These are phyloP conservation scores for Fusarium sp. DNA, from an alignment of 2,329 filamentous ascomycete genomes.

Conservation along the genomic window DNA sequence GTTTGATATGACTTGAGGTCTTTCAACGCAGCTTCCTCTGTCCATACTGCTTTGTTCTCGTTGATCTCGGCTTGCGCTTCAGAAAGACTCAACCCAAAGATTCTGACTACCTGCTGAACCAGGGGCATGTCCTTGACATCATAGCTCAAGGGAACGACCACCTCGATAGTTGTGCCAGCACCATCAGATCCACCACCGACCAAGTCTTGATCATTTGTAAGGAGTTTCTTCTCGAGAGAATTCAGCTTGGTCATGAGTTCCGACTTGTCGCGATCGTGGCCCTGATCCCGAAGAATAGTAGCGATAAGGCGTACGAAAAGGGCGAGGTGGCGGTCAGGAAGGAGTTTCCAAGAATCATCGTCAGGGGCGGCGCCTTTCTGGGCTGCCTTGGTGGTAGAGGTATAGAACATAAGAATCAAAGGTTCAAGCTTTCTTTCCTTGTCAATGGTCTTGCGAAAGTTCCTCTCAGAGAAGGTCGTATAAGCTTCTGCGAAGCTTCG, in stretches of 20 bases:
- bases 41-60: slow-evolving; percentile 83
- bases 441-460: slow-evolving; percentile 90
- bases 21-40: slow-evolving; percentile 86
- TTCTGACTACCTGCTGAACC: slow-evolving; percentile 85
- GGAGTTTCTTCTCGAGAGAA: slow-evolving; percentile 89
- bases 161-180: slow-evolving; percentile 72
- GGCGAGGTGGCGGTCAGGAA: slow-evolving; percentile 94
- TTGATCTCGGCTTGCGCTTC: slow-evolving; percentile 91
- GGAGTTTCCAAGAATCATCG: slow-evolving; percentile 89
- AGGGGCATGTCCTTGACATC: slow-evolving; percentile 97
- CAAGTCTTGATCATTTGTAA: slow-evolving; percentile 93
- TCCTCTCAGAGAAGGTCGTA: slow-evolving; percentile 88
- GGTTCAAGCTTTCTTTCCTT: slow-evolving; percentile 95
- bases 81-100: slow-evolving; percentile 83
- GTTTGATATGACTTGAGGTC: slow-evolving; percentile 96
- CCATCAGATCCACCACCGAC: slow-evolving; percentile 50
- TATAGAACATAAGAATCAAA: slow-evolving; percentile 94
- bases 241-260: slow-evolving; percentile 83
- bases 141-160: slow-evolving; percentile 84
- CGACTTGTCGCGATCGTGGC: slow-evolving; percentile 84
- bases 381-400: slow-evolving; percentile 86
- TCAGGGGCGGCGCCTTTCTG: slow-evolving; percentile 78
- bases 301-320: slow-evolving; percentile 90
- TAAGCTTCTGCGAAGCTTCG: slow-evolving; percentile 94
- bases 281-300: slow-evolving; percentile 82